Evolutionary conservation across 345 rosid genomes (phyloP), one percentile per base, ranked within the genome.

Genomic region (Pugionium cornutum): DNA sequence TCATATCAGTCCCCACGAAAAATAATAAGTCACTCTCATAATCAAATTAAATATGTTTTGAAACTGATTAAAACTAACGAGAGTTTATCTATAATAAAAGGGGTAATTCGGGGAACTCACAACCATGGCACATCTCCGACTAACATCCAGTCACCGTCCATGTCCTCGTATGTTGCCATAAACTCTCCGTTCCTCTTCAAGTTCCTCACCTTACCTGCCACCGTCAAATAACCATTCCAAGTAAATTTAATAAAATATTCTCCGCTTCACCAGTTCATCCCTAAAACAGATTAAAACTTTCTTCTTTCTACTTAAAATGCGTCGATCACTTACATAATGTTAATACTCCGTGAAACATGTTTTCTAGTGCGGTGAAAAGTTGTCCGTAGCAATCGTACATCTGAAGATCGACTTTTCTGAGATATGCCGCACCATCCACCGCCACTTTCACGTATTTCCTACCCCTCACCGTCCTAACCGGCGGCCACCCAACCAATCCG

Each of bases 81-180:
- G 7, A 39, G 6, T 39, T 18, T 18, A 8, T 48, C 2, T 29
- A 50, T 55, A 18, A 18, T 11, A 32, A 55, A 3, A 44, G 32
- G 63, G 49, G 50, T 32, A 62, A 30, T 8, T 42, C 4, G 1
- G 11, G 7, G 11, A 74, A 78, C 92, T 79, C 70, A 91, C 96
- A 84, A 69, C 96, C 97, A 91, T 3, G 96, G 96, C 7, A 88
- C 91, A 80, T 91, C 97, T 8, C 94, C 96, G n/a, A 82, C 78
- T 35, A 88, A 45, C 97, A 91, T 88, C 97, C 87, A 88, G 30
- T 91, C 97, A 27, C 92, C 89, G 47, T 91, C 97, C 59, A 82
- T 91, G 66, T 88, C 97, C 60, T 88, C 88, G 41, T 82, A 91
- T 34, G 85, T 86, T 7, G 91, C 83, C 48, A 83, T 78, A 72